Conservation (phyloP, 2,329 filamentous ascomycete species). For the Geosmithia putterillii region DNA sequence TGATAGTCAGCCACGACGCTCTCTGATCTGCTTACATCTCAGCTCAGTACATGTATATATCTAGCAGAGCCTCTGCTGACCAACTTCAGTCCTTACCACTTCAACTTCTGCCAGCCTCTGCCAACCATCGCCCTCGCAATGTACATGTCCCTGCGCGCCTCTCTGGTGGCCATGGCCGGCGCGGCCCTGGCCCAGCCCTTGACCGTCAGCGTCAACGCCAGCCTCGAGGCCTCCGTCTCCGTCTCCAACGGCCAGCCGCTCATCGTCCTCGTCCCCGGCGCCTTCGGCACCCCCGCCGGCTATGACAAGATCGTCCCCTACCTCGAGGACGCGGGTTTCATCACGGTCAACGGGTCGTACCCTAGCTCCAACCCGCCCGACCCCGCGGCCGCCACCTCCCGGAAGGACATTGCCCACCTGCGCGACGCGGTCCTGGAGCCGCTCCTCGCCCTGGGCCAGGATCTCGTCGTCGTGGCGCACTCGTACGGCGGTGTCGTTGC, state of each 20-base stretch:
- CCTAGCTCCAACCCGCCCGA: background rate
- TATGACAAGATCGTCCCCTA: background rate
- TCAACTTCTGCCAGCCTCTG: no score
- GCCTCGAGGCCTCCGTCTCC: background rate
- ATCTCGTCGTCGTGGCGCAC: constrained; percentile 34
- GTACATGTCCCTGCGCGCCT: no score
- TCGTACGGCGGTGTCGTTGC: constrained; percentile 36
- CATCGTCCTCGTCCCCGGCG: background rate
- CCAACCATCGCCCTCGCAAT: no score
- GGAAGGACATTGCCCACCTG: background rate
- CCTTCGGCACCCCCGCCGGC: background rate
- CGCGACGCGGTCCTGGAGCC: background rate
- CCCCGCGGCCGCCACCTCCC: background rate
- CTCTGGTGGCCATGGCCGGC: background rate
- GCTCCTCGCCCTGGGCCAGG: constrained; percentile 10
- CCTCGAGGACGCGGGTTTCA: background rate
- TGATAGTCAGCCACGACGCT: no score
- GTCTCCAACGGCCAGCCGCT: background rate
- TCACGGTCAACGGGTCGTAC: background rate
- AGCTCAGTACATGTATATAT: no score
- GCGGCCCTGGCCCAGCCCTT: background rate
- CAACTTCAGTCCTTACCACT: no score
- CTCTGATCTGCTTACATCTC: no score
- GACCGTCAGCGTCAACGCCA: background rate
- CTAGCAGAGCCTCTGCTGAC: no score